A percentile compares a stretch with the other conserved stretches of the same genome.
Evolutionary conservation across 108 stramenopile genomes (phyloP).

Genomic region (Cylindrotheca fusiformis): DNA sequence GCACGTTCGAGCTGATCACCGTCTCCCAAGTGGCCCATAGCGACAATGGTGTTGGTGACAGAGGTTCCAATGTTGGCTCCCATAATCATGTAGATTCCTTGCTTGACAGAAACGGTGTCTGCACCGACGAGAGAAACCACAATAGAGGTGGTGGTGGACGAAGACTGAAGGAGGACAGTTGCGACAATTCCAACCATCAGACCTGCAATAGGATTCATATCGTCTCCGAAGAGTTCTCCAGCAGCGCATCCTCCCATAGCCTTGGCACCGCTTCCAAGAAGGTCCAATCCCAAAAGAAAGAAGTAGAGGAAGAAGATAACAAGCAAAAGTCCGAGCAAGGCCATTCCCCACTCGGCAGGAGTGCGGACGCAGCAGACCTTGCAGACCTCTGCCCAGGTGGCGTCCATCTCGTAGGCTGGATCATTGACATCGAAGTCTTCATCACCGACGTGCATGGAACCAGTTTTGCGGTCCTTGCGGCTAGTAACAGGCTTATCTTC

Average conservation of each 20-base stretch:
- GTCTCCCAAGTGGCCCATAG: too few species aligned
- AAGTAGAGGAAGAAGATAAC: slow-evolving; percentile 85
- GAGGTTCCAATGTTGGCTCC: too few species aligned
- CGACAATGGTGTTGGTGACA: too few species aligned
- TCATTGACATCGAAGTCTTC: too few species aligned
- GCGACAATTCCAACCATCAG: too few species aligned
- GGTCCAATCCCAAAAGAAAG: too few species aligned
- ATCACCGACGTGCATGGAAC: too few species aligned
- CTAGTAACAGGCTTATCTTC: too few species aligned
- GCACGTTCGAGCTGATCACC: slow-evolving; percentile 87
- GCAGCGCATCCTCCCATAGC: too few species aligned
- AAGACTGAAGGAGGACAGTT: slow-evolving; percentile 88
- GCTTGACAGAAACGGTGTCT: slow-evolving; percentile 69
- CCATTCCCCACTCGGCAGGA: slow-evolving; percentile 51
- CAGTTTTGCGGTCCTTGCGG: slow-evolving; percentile 58
- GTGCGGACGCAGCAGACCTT: slow-evolving; percentile 71
- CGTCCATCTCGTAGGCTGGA: slow-evolving; percentile 66
- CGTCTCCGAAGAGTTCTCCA: slow-evolving; percentile 66
- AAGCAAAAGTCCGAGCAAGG: slow-evolving; percentile 41
- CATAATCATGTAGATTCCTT: slow-evolving; percentile 79
- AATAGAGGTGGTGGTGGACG: slow-evolving; percentile 90
- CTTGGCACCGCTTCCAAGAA: slow-evolving; percentile 80
- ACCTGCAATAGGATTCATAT: slow-evolving; percentile 86
- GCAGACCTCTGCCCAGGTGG: slow-evolving; percentile 79
- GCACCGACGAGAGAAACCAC: too few species aligned